phyloP scores from a whole-genome alignment of 129 eudicot species.

The Lactuca sativa region DNA sequence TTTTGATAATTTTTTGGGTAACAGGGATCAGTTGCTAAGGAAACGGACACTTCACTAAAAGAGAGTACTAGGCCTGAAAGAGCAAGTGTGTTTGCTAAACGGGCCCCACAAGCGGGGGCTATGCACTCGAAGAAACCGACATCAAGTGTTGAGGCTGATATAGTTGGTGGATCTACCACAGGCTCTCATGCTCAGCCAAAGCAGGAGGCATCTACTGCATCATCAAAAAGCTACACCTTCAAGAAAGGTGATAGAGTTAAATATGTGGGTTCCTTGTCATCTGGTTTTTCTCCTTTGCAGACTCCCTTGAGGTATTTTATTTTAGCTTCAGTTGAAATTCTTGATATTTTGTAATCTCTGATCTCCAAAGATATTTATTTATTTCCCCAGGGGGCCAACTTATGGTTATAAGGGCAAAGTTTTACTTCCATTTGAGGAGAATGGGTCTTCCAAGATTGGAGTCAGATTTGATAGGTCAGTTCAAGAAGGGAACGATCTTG shows the following conservation, averaged over 20 bases:
- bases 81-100: slow-evolving; percentile 60
- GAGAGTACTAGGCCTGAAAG: slow-evolving; percentile 71
- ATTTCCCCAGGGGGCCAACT: slow-evolving; percentile 61
- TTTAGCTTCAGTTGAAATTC: not conserved
- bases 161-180: slow-evolving; percentile 67
- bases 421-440: slow-evolving; percentile 75
- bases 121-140: slow-evolving; percentile 70
- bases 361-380: not conserved
- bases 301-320: slow-evolving; percentile 60
- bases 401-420: slow-evolving; percentile 86
- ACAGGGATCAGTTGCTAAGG: slow-evolving; percentile 69
- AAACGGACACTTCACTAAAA: slow-evolving; percentile 47
- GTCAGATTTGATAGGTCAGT: slow-evolving; percentile 83
- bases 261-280: slow-evolving; percentile 62
- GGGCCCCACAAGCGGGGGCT: slow-evolving; percentile 49
- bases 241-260: slow-evolving; percentile 93
- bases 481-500: slow-evolving; percentile 90
- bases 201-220: slow-evolving; percentile 86
- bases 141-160: slow-evolving; percentile 92
- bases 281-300: slow-evolving; percentile 49
- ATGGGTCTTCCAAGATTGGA: slow-evolving; percentile 86
- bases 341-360: slow-evolving; percentile 1
- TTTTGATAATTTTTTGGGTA: not conserved
- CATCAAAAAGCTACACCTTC: slow-evolving; percentile 71
- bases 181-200: slow-evolving; percentile 76